Evolutionary conservation across 805 yeast species (phyloP).

Genomic region (Metschnikowia aberdeeniae): DNA sequence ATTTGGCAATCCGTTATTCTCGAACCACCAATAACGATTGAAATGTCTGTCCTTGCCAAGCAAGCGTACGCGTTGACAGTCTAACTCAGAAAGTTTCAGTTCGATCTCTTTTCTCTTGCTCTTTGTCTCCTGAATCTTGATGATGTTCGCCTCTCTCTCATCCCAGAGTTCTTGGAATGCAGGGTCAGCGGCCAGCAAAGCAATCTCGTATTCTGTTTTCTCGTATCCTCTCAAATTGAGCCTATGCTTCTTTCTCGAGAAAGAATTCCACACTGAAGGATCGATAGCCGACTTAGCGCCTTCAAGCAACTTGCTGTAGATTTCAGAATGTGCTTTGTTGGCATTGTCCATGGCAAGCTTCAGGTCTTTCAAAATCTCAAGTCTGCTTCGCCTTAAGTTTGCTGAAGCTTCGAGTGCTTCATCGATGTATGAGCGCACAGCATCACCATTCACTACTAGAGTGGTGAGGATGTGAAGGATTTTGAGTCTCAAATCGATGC

Average conservation of each 20-base stretch:
- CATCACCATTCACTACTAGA: conserved; percentile 53
- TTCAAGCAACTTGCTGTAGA: conserved; percentile 20
- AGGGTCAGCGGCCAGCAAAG: conserved; percentile 37
- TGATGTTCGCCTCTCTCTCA: conserved; percentile 38
- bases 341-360: conserved; percentile 51
- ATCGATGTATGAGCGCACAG: conserved; percentile 63
- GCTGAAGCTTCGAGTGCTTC: conserved; percentile 62
- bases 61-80: conserved; percentile 68
- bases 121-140: conserved; percentile 44
- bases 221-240: conserved; percentile 33
- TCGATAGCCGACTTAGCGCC: conserved; percentile 9
- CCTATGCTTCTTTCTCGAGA: conserved; percentile 22
- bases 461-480: conserved; percentile 61
- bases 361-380: conserved; percentile 61
- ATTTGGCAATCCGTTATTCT: conserved; percentile 72
- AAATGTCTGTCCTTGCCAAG: conserved; percentile 80
- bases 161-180: conserved; percentile 43
- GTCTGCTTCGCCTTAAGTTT: conserved; percentile 57
- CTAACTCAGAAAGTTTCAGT: conserved; percentile 59
- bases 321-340: conserved; percentile 25
- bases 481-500: conserved; percentile 51
- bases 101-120: conserved; percentile 53
- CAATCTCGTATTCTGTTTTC: conserved; percentile 37
- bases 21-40: conserved; percentile 96
- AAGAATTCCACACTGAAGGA: conserved; percentile 9